Percentiles rank a stretch among this genome's conserved stretches.
Conservation (phyloP, 1,284 basidiomycete species). For the Boletus albobrunnescens region DNA sequence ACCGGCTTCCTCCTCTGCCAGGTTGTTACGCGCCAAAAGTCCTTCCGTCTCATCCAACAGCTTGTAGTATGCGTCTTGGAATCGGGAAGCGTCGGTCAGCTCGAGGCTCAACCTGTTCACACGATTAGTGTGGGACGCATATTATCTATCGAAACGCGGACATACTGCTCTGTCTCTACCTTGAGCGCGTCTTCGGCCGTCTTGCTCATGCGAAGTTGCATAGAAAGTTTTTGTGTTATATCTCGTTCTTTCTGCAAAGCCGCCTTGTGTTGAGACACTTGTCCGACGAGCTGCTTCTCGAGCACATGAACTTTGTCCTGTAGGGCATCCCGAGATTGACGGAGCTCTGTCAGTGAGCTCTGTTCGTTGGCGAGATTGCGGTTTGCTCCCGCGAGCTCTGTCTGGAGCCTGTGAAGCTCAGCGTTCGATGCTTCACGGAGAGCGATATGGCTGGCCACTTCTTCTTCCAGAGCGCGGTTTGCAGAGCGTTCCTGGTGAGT, state of each 20-base stretch:
- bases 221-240: slow-evolving; percentile 42
- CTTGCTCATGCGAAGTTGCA: slow-evolving; percentile 49
- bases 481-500: slow-evolving; percentile 31
- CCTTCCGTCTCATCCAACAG: slow-evolving; percentile 59
- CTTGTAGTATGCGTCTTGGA: slow-evolving; percentile 61
- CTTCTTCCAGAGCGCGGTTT: slow-evolving; percentile 36
- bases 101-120: slow-evolving; percentile 50
- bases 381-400: slow-evolving; percentile 34
- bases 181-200: slow-evolving; percentile 60
- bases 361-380: slow-evolving; percentile 27
- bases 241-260: slow-evolving; percentile 51
- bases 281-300: slow-evolving; percentile 26
- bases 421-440: slow-evolving; percentile 39
- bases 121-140: not conserved
- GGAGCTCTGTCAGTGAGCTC: slow-evolving; percentile 13
- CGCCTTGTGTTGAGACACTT: slow-evolving; percentile 30
- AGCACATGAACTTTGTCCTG: slow-evolving; percentile 27
- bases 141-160: slow-evolving; percentile 9
- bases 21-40: slow-evolving; percentile 61
- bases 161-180: slow-evolving; percentile 60
- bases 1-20: slow-evolving; percentile 69
- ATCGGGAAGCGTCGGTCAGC: slow-evolving; percentile 54
- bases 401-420: slow-evolving; percentile 38
- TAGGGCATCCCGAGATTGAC: slow-evolving; percentile 28
- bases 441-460: slow-evolving; percentile 38